phyloP scores from a whole-genome alignment of 345 rosid species.

The Linum usitatissimum region DNA sequence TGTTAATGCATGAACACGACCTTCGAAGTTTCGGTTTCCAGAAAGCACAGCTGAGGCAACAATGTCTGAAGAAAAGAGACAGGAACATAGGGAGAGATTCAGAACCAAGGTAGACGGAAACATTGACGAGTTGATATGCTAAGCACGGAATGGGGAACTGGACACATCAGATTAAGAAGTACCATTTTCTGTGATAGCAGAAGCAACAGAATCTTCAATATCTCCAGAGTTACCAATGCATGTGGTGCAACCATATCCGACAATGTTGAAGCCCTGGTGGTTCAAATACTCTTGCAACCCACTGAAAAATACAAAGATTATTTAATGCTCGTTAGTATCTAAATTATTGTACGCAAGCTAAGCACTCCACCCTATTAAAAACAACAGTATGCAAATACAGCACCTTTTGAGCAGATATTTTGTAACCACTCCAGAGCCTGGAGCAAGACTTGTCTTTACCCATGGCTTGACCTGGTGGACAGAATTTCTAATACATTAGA shows the following conservation, averaged over 20 bases:
- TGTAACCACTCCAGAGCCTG: constrained; percentile 98
- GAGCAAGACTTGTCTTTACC: constrained; percentile 99
- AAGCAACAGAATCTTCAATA: constrained; percentile 78
- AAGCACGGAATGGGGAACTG: not conserved
- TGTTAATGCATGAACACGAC: constrained; percentile 97
- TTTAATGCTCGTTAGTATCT: not conserved
- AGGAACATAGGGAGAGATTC: not conserved
- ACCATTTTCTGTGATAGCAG: constrained; percentile 92
- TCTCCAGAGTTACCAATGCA: constrained; percentile 99
- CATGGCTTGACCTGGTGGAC: constrained; percentile 81
- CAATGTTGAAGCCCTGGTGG: constrained; percentile 86
- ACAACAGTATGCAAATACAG: not conserved
- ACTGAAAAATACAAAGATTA: constrained; percentile 33
- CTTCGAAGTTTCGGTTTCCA: constrained; percentile 96
- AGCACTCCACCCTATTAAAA: not conserved
- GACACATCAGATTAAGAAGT: constrained; percentile 3
- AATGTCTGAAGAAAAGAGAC: constrained; percentile 42
- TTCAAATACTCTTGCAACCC: constrained; percentile 83
- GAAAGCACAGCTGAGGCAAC: constrained; percentile 92
- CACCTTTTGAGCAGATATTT: constrained; percentile 79
- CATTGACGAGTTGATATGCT: not conserved
- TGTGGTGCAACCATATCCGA: constrained; percentile 97
- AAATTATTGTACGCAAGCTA: not conserved
- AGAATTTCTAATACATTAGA: not conserved
- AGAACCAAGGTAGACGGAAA: not conserved